Evolutionary conservation across 2,329 filamentous ascomycete genomes (phyloP).

Genomic region (Cadophora luteo-olivacea): DNA sequence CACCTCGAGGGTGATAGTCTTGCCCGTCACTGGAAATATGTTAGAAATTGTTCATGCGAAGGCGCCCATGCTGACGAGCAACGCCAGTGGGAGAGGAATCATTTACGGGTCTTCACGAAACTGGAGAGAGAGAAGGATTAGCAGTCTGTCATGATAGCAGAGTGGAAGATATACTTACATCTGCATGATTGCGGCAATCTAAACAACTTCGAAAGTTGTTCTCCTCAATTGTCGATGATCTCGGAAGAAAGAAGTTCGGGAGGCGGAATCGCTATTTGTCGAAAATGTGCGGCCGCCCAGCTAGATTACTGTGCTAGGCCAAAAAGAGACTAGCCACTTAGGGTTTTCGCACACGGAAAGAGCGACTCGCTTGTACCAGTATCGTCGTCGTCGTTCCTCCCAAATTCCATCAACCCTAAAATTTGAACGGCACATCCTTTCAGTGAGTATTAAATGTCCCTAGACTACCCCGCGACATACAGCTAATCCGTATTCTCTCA

Average conservation of each 20-base stretch:
- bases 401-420: constrained; percentile 8
- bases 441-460: constrained; percentile 28
- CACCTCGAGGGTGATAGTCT: constrained; percentile 99
- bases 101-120: not conserved
- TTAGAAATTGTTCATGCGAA: not conserved
- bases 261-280: not conserved
- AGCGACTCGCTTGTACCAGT: constrained; percentile 9
- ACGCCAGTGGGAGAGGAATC: not conserved
- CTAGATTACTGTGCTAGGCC: not conserved
- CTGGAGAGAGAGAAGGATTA: not conserved
- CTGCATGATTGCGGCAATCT: constrained; percentile 54
- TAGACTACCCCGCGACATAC: not conserved
- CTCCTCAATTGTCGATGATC: constrained; percentile 11
- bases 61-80: not conserved
- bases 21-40: constrained; percentile 70
- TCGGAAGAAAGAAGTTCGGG: not conserved
- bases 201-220: constrained; percentile 18
- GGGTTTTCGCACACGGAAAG: constrained; percentile 17
- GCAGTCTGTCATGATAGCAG: not conserved
- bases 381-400: constrained; percentile 8
- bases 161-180: constrained; percentile 26
- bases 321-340: constrained; percentile 4
- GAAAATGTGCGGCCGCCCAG: constrained; percentile 8
- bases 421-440: constrained; percentile 34
- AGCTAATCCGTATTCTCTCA: constrained; percentile 38